These are phyloP conservation scores for Echinochloa phyllopogon DNA, from an alignment of 176 grass and related monocot genomes.

Conservation along the genomic window DNA sequence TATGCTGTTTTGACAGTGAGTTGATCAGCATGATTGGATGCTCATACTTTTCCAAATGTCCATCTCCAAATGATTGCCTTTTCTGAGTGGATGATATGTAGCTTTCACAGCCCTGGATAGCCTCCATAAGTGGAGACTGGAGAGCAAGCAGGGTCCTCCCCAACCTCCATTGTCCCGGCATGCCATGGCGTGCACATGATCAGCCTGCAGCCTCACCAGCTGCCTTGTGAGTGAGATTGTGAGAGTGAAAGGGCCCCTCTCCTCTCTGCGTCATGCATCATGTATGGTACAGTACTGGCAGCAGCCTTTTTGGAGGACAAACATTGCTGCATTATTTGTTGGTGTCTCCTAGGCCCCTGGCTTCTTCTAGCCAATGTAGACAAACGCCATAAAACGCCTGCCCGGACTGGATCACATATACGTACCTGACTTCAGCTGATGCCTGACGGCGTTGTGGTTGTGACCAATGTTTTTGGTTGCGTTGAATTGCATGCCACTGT, in stretches of 20 bases:
- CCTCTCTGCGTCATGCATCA: slow-evolving; percentile 7
- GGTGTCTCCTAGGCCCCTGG: slow-evolving; percentile 26
- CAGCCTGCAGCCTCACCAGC: slow-evolving; percentile 5
- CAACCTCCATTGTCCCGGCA: slow-evolving; percentile 23
- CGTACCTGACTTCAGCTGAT: background rate
- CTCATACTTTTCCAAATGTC: slow-evolving; percentile 28
- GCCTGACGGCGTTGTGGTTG: background rate
- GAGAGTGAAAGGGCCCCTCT: slow-evolving; percentile 12
- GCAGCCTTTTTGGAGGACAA: slow-evolving; percentile 46
- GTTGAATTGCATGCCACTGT: background rate
- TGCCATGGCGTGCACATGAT: slow-evolving; percentile 21
- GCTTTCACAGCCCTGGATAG: slow-evolving; percentile 38
- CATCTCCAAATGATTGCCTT: background rate
- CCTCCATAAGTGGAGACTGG: slow-evolving; percentile 31
- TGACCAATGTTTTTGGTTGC: background rate
- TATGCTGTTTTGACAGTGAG: background rate
- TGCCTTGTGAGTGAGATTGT: background rate
- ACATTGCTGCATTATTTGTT: slow-evolving; percentile 41
- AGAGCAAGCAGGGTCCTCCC: slow-evolving; percentile 33
- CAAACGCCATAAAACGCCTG: slow-evolving; percentile 21
- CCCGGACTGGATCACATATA: background rate
- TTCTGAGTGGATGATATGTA: slow-evolving; percentile 25
- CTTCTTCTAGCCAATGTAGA: slow-evolving; percentile 5
- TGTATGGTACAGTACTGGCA: slow-evolving; percentile 25
- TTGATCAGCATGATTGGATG: slow-evolving; percentile 19